Evolutionary conservation across 2,329 filamentous ascomycete species (phyloP).

Genomic region (Colletotrichum cereale): DNA sequence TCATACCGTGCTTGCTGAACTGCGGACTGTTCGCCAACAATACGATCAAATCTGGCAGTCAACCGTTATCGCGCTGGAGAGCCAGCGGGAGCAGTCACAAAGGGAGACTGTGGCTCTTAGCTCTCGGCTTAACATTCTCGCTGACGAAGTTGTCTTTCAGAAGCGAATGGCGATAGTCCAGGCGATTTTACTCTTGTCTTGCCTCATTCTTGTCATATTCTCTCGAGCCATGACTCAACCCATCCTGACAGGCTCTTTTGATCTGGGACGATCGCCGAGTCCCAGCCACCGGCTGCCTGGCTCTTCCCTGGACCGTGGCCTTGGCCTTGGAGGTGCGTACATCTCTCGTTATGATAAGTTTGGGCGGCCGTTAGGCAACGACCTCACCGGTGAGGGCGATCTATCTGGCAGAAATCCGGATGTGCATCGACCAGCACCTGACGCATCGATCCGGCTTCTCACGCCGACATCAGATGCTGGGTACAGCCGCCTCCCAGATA

Average conservation of each 20-base stretch:
- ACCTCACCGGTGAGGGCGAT: neutral
- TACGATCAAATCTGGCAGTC: conserved; percentile 98
- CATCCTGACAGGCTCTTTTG: conserved; percentile 29
- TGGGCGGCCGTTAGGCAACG: neutral
- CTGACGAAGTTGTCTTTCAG: conserved; percentile 89
- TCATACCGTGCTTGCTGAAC: conserved; percentile 83
- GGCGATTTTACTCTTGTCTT: conserved; percentile 86
- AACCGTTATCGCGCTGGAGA: conserved; percentile 90
- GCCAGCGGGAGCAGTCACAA: conserved; percentile 86
- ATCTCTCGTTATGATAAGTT: conserved; percentile 22
- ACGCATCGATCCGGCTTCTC: neutral
- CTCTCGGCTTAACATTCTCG: conserved; percentile 84
- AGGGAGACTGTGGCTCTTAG: conserved; percentile 87
- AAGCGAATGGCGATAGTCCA: conserved; percentile 96
- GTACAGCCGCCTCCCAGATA: neutral
- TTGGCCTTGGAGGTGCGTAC: neutral
- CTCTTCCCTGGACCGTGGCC: neutral
- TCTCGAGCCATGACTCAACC: conserved; percentile 50
- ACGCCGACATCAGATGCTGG: conserved; percentile 17
- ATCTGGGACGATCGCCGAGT: conserved; percentile 13
- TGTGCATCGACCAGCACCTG: neutral
- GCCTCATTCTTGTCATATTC: conserved; percentile 89
- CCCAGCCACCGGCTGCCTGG: conserved; percentile 16
- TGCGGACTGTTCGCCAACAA: conserved; percentile 82
- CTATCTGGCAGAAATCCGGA: neutral